These are phyloP conservation scores for Fusarium siculi DNA, from an alignment of 2,329 filamentous ascomycete species.

Conservation along the genomic window DNA sequence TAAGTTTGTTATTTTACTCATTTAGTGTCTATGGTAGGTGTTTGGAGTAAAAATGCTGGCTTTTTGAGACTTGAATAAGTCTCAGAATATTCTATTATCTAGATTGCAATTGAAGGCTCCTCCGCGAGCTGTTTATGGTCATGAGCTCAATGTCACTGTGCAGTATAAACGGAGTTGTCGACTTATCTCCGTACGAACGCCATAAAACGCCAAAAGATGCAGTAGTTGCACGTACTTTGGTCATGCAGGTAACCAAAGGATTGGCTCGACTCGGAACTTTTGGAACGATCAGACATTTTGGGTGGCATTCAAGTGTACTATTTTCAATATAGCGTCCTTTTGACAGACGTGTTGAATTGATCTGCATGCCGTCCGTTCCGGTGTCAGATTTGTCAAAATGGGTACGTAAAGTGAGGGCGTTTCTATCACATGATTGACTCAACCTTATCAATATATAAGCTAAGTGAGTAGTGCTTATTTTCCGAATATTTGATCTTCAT, in stretches of 20 bases:
- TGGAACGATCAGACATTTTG: not conserved
- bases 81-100: not conserved
- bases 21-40: not conserved
- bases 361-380: not conserved
- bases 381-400: not conserved
- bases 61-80: accelerated
- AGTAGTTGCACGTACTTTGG: accelerated
- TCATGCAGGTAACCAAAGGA: too few species aligned
- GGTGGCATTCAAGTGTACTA: not conserved
- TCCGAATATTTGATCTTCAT: not conserved
- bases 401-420: accelerated
- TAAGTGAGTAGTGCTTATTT: too few species aligned
- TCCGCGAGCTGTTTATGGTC: accelerated
- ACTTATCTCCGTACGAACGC: not conserved
- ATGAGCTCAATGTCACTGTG: accelerated
- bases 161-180: accelerated
- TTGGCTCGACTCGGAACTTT: not conserved
- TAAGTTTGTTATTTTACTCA: accelerated
- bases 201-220: not conserved
- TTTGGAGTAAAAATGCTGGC: accelerated
- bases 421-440: not conserved
- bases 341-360: not conserved
- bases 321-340: accelerated
- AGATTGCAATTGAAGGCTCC: not conserved
- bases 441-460: not conserved